A percentile compares a stretch with the other conserved stretches of the same genome.
Evolutionary conservation across 2,329 filamentous ascomycete genomes (phyloP).

Genomic region (Claviceps maximensis): DNA sequence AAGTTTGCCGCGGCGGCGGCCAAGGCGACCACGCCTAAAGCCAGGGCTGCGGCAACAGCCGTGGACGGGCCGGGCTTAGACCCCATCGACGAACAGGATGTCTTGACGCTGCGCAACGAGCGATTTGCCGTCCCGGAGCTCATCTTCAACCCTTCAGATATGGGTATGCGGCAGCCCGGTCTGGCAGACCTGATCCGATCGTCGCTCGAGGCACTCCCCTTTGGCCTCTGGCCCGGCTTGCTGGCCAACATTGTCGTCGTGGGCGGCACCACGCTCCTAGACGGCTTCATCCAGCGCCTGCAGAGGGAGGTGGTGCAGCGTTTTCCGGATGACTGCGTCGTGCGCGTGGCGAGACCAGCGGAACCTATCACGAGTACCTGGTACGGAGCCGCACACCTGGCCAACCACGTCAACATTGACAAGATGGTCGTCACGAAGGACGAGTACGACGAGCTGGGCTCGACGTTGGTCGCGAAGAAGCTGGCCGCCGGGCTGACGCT

Average conservation of each 20-base stretch:
- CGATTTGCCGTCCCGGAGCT: constrained; percentile 83
- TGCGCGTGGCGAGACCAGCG: constrained; percentile 55
- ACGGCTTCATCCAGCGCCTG: constrained; percentile 70
- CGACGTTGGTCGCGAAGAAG: constrained; percentile 57
- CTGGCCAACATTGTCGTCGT: constrained; percentile 81
- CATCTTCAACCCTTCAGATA: constrained; percentile 73
- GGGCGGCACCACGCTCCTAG: constrained; percentile 69
- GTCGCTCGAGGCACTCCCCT: constrained; percentile 58
- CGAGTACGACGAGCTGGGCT: constrained; percentile 83
- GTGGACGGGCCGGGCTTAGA: constrained; percentile 16
- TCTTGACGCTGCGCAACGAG: constrained; percentile 81
- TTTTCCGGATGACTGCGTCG: constrained; percentile 63
- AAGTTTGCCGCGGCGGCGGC: constrained; percentile 26
- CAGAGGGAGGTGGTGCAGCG: constrained; percentile 60
- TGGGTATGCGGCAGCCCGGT: constrained; percentile 73
- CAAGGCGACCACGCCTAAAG: too few relatives aligned
- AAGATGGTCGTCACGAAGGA: constrained; percentile 66
- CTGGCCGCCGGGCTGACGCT: constrained; percentile 33
- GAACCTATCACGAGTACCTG: constrained; percentile 74
- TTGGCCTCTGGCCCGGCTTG: constrained; percentile 72
- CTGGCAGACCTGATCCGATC: constrained; percentile 74
- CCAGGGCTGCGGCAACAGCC: too few relatives aligned
- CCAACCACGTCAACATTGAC: constrained; percentile 53
- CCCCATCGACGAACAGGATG: constrained; percentile 57
- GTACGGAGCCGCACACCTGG: constrained; percentile 70